Evolutionary conservation across 129 eudicot genomes (phyloP).

Genomic region (sunflower (Helianthus annuus)): HanXRQr2.0-SUNRISE NC_035438.2:8498105-8498604

Average conservation of each 20-base stretch:
- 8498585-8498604: slow-evolving; percentile 1
- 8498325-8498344: background rate
- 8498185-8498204: no score
- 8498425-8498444: slow-evolving; percentile 53
- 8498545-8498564: slow-evolving; percentile 10
- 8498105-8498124: no score
- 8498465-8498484: slow-evolving; percentile 73
- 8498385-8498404: background rate
- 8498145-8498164: no score
- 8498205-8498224: no score
- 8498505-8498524: background rate
- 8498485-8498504: slow-evolving; percentile 32
- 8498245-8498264: no score
- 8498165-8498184: no score
- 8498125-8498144: no score
- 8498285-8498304: background rate
- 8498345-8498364: background rate
- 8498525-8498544: background rate
- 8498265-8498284: background rate
- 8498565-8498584: slow-evolving; percentile 35
- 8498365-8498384: background rate
- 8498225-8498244: no score
- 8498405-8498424: slow-evolving; percentile 47
- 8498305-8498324: background rate
- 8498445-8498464: slow-evolving; percentile 49